phyloP scores from a whole-genome alignment of 345 rosid species.

The Dipteronia sinensis region DNA sequence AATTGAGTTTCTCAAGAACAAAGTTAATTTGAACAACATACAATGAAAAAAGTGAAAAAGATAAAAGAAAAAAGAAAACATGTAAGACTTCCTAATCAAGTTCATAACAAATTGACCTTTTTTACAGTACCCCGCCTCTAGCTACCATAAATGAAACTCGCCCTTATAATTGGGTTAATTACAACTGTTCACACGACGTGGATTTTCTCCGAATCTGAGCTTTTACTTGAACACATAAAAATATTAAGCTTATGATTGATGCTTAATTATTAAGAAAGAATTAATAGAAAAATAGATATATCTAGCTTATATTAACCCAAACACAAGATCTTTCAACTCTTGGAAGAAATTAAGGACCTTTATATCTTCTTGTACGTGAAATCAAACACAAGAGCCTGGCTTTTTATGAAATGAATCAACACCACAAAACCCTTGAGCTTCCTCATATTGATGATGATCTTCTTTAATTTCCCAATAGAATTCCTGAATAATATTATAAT shows the following conservation, averaged over 20 bases:
- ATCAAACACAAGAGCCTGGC: slow-evolving; percentile 4
- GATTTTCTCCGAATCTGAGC: background rate
- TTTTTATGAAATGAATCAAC: background rate
- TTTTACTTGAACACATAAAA: background rate
- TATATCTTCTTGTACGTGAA: background rate
- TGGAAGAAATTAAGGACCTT: background rate
- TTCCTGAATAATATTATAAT: slow-evolving; percentile 4
- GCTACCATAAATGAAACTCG: background rate
- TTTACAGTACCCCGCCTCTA: background rate
- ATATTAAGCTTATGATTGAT: background rate
- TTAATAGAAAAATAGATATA: background rate
- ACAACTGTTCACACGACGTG: background rate
- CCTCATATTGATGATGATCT: background rate
- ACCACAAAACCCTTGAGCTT: slow-evolving; percentile 18
- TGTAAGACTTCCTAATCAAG: background rate
- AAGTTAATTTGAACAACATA: background rate
- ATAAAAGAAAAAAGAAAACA: background rate
- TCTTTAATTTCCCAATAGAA: background rate
- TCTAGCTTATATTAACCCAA: background rate
- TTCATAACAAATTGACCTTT: background rate
- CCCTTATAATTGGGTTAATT: background rate
- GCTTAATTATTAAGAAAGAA: background rate
- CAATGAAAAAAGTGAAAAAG: background rate
- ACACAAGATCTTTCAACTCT: background rate
- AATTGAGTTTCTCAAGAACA: background rate